These are phyloP conservation scores for Citrus australasica DNA, from an alignment of 345 rosid genomes.

Conservation along the genomic window DNA sequence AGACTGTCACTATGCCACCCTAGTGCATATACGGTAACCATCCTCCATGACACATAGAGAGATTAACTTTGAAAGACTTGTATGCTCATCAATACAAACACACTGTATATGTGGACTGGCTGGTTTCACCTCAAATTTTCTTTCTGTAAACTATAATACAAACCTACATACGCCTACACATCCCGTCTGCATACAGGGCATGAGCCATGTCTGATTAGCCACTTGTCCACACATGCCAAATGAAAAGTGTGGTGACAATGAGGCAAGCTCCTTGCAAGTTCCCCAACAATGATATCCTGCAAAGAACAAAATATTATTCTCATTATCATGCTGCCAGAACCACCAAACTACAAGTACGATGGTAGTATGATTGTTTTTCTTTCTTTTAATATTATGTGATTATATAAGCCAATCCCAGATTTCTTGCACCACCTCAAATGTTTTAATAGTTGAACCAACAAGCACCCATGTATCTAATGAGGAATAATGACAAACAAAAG, in stretches of 20 bases:
- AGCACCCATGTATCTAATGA: neutral
- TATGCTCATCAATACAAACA: neutral
- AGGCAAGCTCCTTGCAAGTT: conserved; percentile 66
- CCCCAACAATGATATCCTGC: conserved; percentile 63
- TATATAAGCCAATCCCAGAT: no score
- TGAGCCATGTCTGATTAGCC: conserved; percentile 69
- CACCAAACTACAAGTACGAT: neutral
- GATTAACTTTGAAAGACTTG: neutral
- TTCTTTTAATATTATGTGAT: no score
- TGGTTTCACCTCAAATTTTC: neutral
- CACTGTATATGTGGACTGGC: neutral
- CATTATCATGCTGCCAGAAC: neutral
- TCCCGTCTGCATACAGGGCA: conserved; percentile 76
- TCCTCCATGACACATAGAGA: neutral
- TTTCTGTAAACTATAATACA: conserved; percentile 6
- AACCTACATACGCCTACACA: conserved; percentile 29
- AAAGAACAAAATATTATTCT: neutral
- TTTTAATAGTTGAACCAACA: neutral
- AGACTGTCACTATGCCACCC: neutral
- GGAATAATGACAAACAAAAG: neutral
- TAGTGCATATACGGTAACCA: neutral
- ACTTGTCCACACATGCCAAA: conserved; percentile 76
- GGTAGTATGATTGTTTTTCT: neutral
- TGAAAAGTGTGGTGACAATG: conserved; percentile 68
- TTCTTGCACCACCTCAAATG: no score